Conservation (phyloP, 306 rosid genomes). For the Morella rubra region DNA sequence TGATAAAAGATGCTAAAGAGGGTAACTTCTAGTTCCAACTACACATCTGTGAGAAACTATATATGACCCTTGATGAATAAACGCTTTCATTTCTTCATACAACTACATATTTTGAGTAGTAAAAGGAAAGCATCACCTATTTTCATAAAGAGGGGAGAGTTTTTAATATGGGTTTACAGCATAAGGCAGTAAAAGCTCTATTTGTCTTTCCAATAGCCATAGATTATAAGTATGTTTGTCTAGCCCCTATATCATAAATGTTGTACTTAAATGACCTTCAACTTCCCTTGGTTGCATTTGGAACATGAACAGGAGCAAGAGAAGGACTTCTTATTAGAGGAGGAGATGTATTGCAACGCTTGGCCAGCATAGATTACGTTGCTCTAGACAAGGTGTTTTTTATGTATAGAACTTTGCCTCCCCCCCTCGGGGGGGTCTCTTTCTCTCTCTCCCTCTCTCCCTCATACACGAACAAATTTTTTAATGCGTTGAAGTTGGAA, state of each 20-base stretch:
- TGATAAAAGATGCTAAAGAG: background rate
- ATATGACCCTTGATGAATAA: too few relatives aligned
- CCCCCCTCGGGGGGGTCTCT: background rate
- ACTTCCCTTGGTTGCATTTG: conserved; percentile 4
- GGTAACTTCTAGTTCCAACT: background rate
- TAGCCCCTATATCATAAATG: background rate
- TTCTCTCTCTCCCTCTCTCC: background rate
- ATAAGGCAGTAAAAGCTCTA: background rate
- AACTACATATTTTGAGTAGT: background rate
- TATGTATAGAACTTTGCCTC: conserved; percentile 9
- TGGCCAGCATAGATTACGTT: conserved; percentile 68
- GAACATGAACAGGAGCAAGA: conserved; percentile 78
- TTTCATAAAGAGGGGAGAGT: background rate
- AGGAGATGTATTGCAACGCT: conserved; percentile 91
- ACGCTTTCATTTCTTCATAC: background rate
- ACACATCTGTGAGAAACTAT: background rate
- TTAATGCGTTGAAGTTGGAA: background rate
- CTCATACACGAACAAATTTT: background rate
- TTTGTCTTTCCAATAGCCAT: background rate
- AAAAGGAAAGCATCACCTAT: too few relatives aligned
- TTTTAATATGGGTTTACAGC: background rate
- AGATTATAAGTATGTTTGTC: conserved; percentile 8
- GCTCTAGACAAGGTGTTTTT: conserved; percentile 81
- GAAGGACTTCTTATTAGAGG: conserved; percentile 95
- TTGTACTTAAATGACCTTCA: background rate